phyloP scores from a whole-genome alignment of 2,329 filamentous ascomycete species.

The Cryoendolithus antarcticus region DNA sequence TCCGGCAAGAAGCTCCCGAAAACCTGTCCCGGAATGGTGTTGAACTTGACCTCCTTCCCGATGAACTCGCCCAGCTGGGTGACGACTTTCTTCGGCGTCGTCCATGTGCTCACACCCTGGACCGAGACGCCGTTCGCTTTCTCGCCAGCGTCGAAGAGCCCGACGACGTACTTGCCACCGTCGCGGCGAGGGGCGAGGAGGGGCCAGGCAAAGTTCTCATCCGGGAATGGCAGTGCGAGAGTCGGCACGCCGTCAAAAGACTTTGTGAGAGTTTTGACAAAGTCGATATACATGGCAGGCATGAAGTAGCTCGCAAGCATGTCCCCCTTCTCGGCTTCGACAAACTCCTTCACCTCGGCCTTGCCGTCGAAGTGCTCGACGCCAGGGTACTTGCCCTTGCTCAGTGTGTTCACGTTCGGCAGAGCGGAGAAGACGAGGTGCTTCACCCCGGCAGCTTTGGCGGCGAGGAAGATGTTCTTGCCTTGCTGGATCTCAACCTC shows the following conservation, averaged over 20 bases:
- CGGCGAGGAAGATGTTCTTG: conserved; percentile 23
- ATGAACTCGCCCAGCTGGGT: conserved; percentile 9
- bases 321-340: conserved; percentile 15
- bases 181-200: conserved; percentile 16
- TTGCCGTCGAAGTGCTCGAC: conserved; percentile 29
- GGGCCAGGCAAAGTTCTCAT: conserved; percentile 15
- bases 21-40: conserved; percentile 13
- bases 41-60: conserved; percentile 16
- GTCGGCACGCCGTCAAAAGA: conserved; percentile 10
- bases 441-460: conserved; percentile 19
- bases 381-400: conserved; percentile 18
- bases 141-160: conserved; percentile 15
- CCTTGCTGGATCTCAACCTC: conserved; percentile 23
- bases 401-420: conserved; percentile 17
- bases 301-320: conserved; percentile 16
- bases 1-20: conserved; percentile 15
- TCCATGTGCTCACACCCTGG: conserved; percentile 16
- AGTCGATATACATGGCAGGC: conserved; percentile 14
- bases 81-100: conserved; percentile 17
- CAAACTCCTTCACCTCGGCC: conserved; percentile 23
- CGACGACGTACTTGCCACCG: conserved; percentile 18
- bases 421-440: conserved; percentile 29
- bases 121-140: conserved; percentile 15
- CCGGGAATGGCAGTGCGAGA: conserved; percentile 14
- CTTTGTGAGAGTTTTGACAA: conserved; percentile 9